Conservation (phyloP, 768 basidiomycete genomes). For the Phaeolepiota aurea region DNA sequence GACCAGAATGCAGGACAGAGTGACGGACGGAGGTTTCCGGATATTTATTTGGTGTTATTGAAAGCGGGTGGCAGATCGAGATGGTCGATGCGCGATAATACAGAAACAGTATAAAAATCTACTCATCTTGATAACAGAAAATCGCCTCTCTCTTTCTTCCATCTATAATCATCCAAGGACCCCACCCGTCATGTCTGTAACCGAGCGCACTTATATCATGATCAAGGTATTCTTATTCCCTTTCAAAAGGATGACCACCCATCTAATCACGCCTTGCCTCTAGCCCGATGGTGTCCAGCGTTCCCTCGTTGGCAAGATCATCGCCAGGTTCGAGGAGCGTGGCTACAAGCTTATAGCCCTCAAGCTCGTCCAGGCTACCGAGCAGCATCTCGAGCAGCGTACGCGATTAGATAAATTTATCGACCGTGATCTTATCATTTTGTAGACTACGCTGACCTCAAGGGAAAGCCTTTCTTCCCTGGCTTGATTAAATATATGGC, state of each 20-base stretch:
- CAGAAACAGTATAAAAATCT: slow-evolving; percentile 12
- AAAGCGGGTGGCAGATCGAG: slow-evolving; percentile 19
- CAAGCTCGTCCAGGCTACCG: slow-evolving; percentile 78
- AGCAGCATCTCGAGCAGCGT: slow-evolving; percentile 90
- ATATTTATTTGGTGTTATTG: slow-evolving; percentile 37
- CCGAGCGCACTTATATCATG: slow-evolving; percentile 98
- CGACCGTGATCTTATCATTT: background rate
- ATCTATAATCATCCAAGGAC: slow-evolving; percentile 18
- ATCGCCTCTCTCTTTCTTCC: slow-evolving; percentile 15
- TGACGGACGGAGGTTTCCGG: slow-evolving; percentile 30
- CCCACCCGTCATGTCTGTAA: slow-evolving; percentile 48
- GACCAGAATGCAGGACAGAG: slow-evolving; percentile 4
- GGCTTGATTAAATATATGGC: slow-evolving; percentile 95
- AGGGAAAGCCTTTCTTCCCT: slow-evolving; percentile 92
- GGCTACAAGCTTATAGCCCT: slow-evolving; percentile 96
- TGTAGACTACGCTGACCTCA: slow-evolving; percentile 93
- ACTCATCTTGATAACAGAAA: slow-evolving; percentile 13
- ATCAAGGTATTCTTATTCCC: slow-evolving; percentile 66
- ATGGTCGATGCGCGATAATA: slow-evolving; percentile 25
- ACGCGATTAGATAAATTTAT: slow-evolving; percentile 12
- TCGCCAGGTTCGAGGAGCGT: slow-evolving; percentile 92
- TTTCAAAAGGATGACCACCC: background rate
- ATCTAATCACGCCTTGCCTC: slow-evolving; percentile 1
- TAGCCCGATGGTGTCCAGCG: slow-evolving; percentile 99
- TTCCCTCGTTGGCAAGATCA: slow-evolving; percentile 91